Evolutionary conservation across 2,329 filamentous ascomycete species (phyloP), one percentile per base, ranked within the genome.

Genomic region (Microcyclosporella mali): DNA sequence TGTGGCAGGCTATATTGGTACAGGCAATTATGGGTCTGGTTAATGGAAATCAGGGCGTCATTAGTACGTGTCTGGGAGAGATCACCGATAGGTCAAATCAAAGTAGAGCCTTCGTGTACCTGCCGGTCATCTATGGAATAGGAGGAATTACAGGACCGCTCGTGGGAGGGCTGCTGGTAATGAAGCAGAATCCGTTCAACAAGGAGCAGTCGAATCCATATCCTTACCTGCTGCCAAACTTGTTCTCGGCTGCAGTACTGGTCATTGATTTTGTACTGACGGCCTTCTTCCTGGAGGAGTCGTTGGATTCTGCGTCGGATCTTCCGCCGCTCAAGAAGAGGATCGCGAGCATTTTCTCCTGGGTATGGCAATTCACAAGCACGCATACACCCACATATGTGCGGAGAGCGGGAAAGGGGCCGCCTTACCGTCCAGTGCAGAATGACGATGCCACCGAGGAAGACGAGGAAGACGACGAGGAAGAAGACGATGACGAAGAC

Each of bases 51-150:
- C 88, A 92, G 21, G 90, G 88, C 3, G 82, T 95, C 10, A 88
- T 98, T 11, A 90, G 88, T 6, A 95, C 92, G 0, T 94, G 90
- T 37, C 66, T 98, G 37, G 92, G 92, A 31, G 92, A 98, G 65
- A 84, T 98, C 40, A 98, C 92, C 1, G 89, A 97, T 61, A 81
- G 88, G 41, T 92, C 84, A 51, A 98, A 98, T 64, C 92, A 98
- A 72, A 92, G 87, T 59, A 78, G 78, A 40, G 92, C 88, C 0
- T 98, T 98, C 58, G 92, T 86, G 1, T 98, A 95, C 69, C 71
- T 98, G 32, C 92, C 92, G 0, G 84, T 97, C 30, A 83, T 97
- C n/a, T 98, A 98, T 65, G 90, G 90, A 3, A 72, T 98, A 27
- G 92, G 92, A 14, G 87, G 86, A 33, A 95, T 98, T 48, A 92